phyloP scores from a whole-genome alignment of 768 basidiomycete genomes.

The Tricholoma saponaceum region DNA sequence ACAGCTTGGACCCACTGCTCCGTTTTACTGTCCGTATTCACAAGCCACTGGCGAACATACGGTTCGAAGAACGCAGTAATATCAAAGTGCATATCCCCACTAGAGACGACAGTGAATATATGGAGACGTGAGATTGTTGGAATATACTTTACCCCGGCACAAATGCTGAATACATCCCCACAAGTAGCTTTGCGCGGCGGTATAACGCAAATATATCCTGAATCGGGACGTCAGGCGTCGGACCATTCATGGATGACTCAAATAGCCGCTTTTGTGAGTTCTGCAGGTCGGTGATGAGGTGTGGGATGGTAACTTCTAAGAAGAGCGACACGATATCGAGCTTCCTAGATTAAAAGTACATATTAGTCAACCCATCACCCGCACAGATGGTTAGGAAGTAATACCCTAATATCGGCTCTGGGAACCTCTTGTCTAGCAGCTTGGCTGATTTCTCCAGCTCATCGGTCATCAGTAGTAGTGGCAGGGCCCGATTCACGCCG shows the following conservation, averaged over 20 bases:
- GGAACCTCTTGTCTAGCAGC: constrained; percentile 81
- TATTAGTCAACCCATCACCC: not conserved
- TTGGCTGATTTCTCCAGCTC: constrained; percentile 88
- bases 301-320: constrained; percentile 64
- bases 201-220: constrained; percentile 90
- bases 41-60: constrained; percentile 84
- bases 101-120: constrained; percentile 20
- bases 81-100: constrained; percentile 60
- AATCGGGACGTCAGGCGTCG: constrained; percentile 83
- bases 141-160: constrained; percentile 58
- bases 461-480: constrained; percentile 78
- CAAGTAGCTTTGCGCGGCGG: constrained; percentile 65
- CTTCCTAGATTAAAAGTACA: constrained; percentile 34
- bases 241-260: constrained; percentile 82
- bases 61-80: constrained; percentile 79
- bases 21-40: constrained; percentile 87
- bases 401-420: constrained; percentile 77
- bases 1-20: constrained; percentile 92
- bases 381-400: constrained; percentile 12
- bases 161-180: constrained; percentile 82
- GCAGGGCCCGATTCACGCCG: constrained; percentile 78
- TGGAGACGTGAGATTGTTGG: not conserved
- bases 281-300: constrained; percentile 63
- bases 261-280: constrained; percentile 68
- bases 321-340: constrained; percentile 75